Evolutionary conservation across 371 early-diverging fungal genomes (phyloP), one percentile per base, ranked within the genome.

Genomic region (Saksenaea vasiformis): DNA sequence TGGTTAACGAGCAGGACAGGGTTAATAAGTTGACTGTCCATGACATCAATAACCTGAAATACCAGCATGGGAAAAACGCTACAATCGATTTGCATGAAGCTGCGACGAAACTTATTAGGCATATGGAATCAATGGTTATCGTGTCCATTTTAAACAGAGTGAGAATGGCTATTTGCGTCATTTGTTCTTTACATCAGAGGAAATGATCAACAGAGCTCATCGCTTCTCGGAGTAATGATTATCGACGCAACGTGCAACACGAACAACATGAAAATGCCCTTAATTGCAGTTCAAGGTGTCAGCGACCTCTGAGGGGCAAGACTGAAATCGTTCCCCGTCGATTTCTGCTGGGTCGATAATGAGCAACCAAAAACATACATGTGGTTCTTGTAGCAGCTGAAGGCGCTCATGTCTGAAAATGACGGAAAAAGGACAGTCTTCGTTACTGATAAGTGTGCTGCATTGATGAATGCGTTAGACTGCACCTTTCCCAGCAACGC

Each of bases 201-300:
- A 37, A 3, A 47, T 44, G 1, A 64, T 54, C n/a, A 15, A 43
- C 1, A 8, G 24, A 0, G 65, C 53, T 15, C 53, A 41, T 22
- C 31, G 53, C 24, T 58, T 34, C 15, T 17, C 4, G 58, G 54
- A 24, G 26, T n/a, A 14, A 35, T 64, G n/a, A 5, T 39, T 8
- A 27, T 64, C 28, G 65, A 64, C 53, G 65, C 59, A n/a, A 58
- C 59, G 10, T 64, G 58, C 43, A 58, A 64, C 15, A 58, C 65
- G 2, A 64, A 47, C 38, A 53, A 34, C n/a, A 13, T 22, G 15
- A 56, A 28, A 13, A 15, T 64, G n/a, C 37, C 64, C 28, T 64
- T 57, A 26, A 19, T 63, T 0, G 41, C 56, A 1, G 43, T 63
- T 28, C 24, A 56, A n/a, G 51, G 56, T 3, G 17, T 55, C 34